phyloP scores from a whole-genome alignment of 495 filamentous ascomycete genomes.

The Astrothelium subdiscretum region DNA sequence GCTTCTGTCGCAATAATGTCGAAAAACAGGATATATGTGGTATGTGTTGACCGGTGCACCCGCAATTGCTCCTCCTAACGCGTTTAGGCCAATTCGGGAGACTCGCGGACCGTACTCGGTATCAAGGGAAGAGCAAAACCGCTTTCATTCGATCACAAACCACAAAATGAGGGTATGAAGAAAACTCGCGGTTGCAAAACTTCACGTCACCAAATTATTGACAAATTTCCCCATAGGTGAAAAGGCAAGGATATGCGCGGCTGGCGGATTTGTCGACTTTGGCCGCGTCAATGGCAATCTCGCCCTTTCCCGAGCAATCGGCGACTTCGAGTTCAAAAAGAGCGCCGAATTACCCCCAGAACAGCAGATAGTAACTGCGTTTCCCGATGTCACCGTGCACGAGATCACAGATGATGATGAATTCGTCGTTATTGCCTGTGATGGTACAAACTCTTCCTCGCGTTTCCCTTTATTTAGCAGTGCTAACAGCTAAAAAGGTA shows the following conservation, averaged over 20 bases:
- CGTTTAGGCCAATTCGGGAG: conserved; percentile 81
- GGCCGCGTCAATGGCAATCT: conserved; percentile 97
- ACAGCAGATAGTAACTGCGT: conserved; percentile 95
- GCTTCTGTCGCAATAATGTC: conserved; percentile 82
- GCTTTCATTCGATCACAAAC: conserved; percentile 95
- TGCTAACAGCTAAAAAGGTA: conserved; percentile 47
- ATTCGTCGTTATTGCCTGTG: conserved; percentile 92
- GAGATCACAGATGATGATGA: conserved; percentile 89
- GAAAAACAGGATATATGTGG: conserved; percentile 86
- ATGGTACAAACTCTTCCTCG: conserved; percentile 50
- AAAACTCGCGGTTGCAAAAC: neutral
- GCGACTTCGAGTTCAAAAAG: conserved; percentile 99
- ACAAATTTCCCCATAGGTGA: conserved; percentile 49
- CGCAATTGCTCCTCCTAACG: conserved; percentile 13
- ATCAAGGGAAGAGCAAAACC: conserved; percentile 95
- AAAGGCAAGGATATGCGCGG: conserved; percentile 89
- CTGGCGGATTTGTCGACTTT: conserved; percentile 96
- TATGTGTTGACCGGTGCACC: conserved; percentile 37
- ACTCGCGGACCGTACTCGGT: conserved; percentile 86
- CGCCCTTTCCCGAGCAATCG: conserved; percentile 92
- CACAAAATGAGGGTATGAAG: conserved; percentile 81
- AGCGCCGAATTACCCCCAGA: conserved; percentile 91
- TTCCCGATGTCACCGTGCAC: conserved; percentile 83
- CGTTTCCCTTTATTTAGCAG: neutral
- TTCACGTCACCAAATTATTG: neutral